Evolutionary conservation across 164 flowering plant species (phyloP), one percentile per base, ranked within the genome.

Genomic region (Aristolochia contorta): DNA sequence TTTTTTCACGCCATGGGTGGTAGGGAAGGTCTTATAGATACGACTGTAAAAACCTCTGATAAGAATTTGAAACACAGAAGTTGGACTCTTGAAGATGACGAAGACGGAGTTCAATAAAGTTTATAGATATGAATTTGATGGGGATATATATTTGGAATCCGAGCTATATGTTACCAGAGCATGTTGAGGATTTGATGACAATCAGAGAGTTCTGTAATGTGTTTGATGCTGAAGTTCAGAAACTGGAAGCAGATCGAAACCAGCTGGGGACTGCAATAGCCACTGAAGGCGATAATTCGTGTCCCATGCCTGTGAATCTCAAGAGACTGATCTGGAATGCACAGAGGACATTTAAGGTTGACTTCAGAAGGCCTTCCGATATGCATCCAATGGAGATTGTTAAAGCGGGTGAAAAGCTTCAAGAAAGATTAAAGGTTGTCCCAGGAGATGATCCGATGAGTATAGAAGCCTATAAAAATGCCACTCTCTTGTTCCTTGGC

Each of bases 1-100:
- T 93, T n/a, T 73, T 93, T 93, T 60, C 99, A 93, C 73, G 99
- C 99, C 24, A 93, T 93, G 99, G 99, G 99, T 75, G 99, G 99
- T 84, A 83, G 99, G 70, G 99, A 93, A 82, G 99, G 99, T 82
- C 81, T 93, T 33, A 93, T 93, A 53, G 99, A 93, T 73, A 93
- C 99, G 60, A 97, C 99, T 20, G 99, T 94, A 43, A 94, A 94
- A 75, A 94, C 99, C 46, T 94, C 99, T 71, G 97, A 94, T 23
- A 90, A 97, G 99, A 93, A n/a, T n/a, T 93, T 25, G 99, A 93
- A 67, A 68, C 85, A 0, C 99, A 54, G 75, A 89, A 83, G 66
- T 72, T 93, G 52, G 99, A 91, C 68, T 86, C 99, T 45, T 91
- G 69, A 93, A 93, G 67, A 80, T 88, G 87, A 88, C 37, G 52